These are phyloP conservation scores for Apophysomyces ossiformis DNA, from an alignment of 371 early-diverging fungal genomes.

Conservation along the genomic window DNA sequence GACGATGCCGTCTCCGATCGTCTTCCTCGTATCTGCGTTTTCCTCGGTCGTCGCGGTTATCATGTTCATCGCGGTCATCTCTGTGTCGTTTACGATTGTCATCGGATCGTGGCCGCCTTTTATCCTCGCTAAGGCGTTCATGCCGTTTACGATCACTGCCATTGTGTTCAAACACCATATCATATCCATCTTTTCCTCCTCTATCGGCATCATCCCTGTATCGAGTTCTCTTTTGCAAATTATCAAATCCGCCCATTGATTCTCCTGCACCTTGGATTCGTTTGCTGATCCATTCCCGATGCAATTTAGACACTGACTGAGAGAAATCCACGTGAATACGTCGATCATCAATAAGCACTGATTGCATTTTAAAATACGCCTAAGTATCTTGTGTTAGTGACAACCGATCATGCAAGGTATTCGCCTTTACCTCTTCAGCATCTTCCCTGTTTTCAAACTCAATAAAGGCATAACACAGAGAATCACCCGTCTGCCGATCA, in stretches of 20 bases:
- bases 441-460: slow-evolving; percentile 90
- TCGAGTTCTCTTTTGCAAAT: slow-evolving; percentile 52
- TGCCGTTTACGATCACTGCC: slow-evolving; percentile 9
- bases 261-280: slow-evolving; percentile 47
- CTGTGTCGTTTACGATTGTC: slow-evolving; percentile 19
- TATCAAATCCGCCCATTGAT: slow-evolving; percentile 57
- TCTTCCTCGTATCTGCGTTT: slow-evolving; percentile 16
- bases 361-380: slow-evolving; percentile 91
- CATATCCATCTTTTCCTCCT: slow-evolving; percentile 41
- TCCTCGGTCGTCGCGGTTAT: slow-evolving; percentile 13
- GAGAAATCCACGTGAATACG: slow-evolving; percentile 98
- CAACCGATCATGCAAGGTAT: neutral
- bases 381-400: slow-evolving; percentile 13
- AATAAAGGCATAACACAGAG: slow-evolving; percentile 94
- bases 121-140: slow-evolving; percentile 14
- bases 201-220: slow-evolving; percentile 43
- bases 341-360: slow-evolving; percentile 95
- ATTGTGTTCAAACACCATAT: slow-evolving; percentile 48
- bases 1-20: slow-evolving; percentile 9
- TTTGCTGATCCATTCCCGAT: slow-evolving; percentile 71
- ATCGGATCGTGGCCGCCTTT: slow-evolving; percentile 14
- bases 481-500: slow-evolving; percentile 84
- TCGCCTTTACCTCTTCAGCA: slow-evolving; percentile 74
- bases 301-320: slow-evolving; percentile 91
- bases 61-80: slow-evolving; percentile 8